These are phyloP conservation scores for Scenedesmus sp. DNA, from an alignment of 163 green algal genomes.

Conservation along the genomic window DNA sequence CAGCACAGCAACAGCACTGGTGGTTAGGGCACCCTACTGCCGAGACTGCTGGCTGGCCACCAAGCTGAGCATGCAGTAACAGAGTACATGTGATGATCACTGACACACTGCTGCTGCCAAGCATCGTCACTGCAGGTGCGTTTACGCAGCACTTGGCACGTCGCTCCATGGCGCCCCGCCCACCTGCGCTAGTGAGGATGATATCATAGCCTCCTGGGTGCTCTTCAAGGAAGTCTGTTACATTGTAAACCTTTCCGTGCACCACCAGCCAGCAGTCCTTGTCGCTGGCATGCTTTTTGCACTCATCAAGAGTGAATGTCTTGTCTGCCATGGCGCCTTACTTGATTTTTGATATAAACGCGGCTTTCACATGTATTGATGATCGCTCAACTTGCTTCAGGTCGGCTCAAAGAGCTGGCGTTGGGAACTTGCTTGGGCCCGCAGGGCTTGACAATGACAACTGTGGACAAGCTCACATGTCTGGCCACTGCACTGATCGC, in stretches of 20 bases:
- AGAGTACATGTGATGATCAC: not conserved
- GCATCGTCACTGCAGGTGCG: not conserved
- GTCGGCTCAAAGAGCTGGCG: not conserved
- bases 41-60: not conserved
- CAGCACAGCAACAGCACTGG: not conserved
- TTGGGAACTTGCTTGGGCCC: not conserved
- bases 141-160: not conserved
- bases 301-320: conserved; percentile 68
- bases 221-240: conserved; percentile 96
- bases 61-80: not conserved
- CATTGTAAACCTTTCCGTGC: conserved; percentile 93
- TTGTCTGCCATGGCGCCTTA: conserved; percentile 34
- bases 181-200: conserved; percentile 84
- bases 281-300: conserved; percentile 73
- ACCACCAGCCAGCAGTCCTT: conserved; percentile 90
- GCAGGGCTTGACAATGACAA: conserved; percentile 13
- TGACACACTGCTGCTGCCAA: not conserved
- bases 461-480: not conserved
- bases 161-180: not conserved
- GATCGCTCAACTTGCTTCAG: not conserved
- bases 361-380: not conserved
- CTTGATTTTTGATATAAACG: not conserved
- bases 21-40: not conserved
- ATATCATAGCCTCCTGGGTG: conserved; percentile 97
- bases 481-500: not conserved